A percentile compares a stretch with the other conserved stretches of the same genome.
These are phyloP conservation scores for Colletotrichum magnum DNA, from an alignment of 2,329 filamentous ascomycete species.

Conservation along the genomic window DNA sequence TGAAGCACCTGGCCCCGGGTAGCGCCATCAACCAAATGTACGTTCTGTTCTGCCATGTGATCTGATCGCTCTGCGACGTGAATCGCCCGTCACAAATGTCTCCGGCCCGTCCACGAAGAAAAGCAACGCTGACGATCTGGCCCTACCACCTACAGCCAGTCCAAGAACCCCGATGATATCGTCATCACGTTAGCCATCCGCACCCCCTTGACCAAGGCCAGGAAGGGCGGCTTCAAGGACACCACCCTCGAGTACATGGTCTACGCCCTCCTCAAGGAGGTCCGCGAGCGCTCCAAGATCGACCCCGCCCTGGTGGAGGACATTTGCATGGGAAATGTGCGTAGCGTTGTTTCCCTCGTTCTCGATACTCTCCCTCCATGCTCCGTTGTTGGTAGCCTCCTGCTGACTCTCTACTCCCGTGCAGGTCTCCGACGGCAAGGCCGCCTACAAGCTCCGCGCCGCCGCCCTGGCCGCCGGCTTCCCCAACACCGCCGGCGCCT, in stretches of 20 bases:
- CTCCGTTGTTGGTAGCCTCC: not conserved
- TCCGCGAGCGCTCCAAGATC: constrained; percentile 79
- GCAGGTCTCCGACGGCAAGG: constrained; percentile 85
- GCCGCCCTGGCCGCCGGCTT: constrained; percentile 92
- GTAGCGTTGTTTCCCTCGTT: constrained; percentile 46
- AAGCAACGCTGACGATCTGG: constrained; percentile 38
- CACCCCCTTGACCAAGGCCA: constrained; percentile 88
- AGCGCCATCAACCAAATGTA: constrained; percentile 84
- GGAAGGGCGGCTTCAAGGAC: constrained; percentile 96
- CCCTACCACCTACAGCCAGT: constrained; percentile 69
- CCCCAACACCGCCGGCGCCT: constrained; percentile 88
- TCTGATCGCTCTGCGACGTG: constrained; percentile 18
- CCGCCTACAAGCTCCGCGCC: constrained; percentile 91
- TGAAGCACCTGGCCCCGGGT: constrained; percentile 86
- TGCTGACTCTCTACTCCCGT: constrained; percentile 19
- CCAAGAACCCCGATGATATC: constrained; percentile 95
- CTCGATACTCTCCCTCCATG: too few relatives aligned
- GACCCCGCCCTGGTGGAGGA: constrained; percentile 89
- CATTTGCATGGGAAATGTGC: constrained; percentile 91
- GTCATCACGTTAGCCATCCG: constrained; percentile 95
- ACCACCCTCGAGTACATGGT: constrained; percentile 89
- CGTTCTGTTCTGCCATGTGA: constrained; percentile 51
- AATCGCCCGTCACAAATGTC: not conserved
- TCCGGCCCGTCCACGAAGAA: not conserved
- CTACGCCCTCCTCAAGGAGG: constrained; percentile 85